These are phyloP conservation scores for Ophiognomonia clavigignenti-juglandacearum DNA, from an alignment of 2,329 filamentous ascomycete species.

Conservation along the genomic window DNA sequence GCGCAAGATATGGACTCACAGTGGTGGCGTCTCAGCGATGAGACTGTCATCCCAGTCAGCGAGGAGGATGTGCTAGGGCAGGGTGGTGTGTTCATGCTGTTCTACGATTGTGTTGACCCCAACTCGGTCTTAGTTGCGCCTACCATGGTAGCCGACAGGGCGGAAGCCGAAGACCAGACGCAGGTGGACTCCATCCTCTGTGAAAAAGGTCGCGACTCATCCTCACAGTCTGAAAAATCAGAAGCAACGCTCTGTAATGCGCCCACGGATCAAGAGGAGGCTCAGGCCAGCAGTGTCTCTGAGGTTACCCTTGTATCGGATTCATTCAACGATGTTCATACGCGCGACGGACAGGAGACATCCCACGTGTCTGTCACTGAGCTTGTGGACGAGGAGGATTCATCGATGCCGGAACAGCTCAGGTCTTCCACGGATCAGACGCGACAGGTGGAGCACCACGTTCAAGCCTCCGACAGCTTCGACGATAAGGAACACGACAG, in stretches of 20 bases:
- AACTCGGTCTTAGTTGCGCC: conserved; percentile 34
- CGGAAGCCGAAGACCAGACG: not conserved
- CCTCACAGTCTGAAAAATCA: conserved; percentile 6
- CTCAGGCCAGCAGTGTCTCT: not conserved
- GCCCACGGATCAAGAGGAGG: not conserved
- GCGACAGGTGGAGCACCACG: no score
- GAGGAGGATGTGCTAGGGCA: conserved; percentile 71
- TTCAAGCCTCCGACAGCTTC: no score
- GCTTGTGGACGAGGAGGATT: not conserved
- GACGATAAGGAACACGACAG: no score
- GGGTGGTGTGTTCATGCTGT: conserved; percentile 91
- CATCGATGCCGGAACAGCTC: no score
- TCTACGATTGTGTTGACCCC: conserved; percentile 74
- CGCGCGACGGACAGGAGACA: not conserved
- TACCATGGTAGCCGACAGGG: not conserved
- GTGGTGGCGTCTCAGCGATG: conserved; percentile 93
- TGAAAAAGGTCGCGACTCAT: not conserved
- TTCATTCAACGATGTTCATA: not conserved
- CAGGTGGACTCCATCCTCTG: not conserved
- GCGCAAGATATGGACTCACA: conserved; percentile 37
- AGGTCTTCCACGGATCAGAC: no score
- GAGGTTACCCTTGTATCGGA: not conserved
- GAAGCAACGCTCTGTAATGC: conserved; percentile 8
- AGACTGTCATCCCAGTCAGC: conserved; percentile 69
- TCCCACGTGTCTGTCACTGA: not conserved